Evolutionary conservation across 176 grass and related monocot species (phyloP).

Genomic region (Metroxylon sagu): DNA sequence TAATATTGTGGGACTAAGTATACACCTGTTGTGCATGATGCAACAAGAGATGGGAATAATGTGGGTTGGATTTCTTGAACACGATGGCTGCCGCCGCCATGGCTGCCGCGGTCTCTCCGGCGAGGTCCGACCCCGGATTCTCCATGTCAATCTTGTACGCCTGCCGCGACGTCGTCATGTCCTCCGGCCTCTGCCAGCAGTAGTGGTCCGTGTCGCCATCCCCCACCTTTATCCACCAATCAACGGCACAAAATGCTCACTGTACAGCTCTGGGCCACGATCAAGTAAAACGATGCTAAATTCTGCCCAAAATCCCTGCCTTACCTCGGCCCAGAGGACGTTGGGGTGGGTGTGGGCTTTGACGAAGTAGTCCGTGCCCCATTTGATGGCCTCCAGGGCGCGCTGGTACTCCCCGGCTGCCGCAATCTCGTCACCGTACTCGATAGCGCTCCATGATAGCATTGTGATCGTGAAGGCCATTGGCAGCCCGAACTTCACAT

Average conservation of each 20-base stretch:
- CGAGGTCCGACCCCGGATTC: constrained; percentile 76
- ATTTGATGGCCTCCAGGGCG: constrained; percentile 83
- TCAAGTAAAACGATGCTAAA: too few relatives aligned
- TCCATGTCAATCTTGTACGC: constrained; percentile 75
- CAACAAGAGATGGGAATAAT: constrained; percentile 61
- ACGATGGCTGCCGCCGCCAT: constrained; percentile 75
- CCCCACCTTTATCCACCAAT: constrained; percentile 42
- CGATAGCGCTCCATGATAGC: constrained; percentile 71
- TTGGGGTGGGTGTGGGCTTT: constrained; percentile 79
- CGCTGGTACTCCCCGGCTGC: constrained; percentile 49
- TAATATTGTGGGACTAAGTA: too few relatives aligned
- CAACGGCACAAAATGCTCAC: too few relatives aligned
- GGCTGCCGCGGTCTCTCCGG: constrained; percentile 75
- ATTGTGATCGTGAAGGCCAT: constrained; percentile 96
- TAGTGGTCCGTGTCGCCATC: constrained; percentile 93
- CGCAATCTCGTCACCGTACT: constrained; percentile 53
- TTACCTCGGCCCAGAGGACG: constrained; percentile 91
- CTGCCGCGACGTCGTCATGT: constrained; percentile 90
- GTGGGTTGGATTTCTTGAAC: constrained; percentile 55
- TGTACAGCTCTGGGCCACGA: too few relatives aligned
- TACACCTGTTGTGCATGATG: constrained; percentile 68
- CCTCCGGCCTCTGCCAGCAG: constrained; percentile 92
- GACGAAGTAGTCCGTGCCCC: constrained; percentile 95
- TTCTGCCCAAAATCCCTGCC: not conserved
- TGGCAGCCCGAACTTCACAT: constrained; percentile 91